Evolutionary conservation across 2,329 filamentous ascomycete genomes (phyloP), one percentile per base, ranked within the genome.

Genomic region (Lecanicillium sp.): DNA sequence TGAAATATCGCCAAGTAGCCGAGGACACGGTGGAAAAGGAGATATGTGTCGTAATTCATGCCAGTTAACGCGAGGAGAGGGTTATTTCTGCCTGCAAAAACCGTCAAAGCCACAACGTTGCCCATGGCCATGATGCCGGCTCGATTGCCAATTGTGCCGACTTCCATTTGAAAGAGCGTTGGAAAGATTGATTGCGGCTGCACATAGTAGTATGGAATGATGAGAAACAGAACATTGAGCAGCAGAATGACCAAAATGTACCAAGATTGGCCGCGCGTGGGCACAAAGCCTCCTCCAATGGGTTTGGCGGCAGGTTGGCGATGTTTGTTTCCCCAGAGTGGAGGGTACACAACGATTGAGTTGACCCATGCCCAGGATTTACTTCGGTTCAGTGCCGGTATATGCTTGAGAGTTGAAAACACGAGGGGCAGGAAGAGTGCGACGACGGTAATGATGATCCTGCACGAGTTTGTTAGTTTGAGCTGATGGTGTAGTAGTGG

Each of bases 1-100:
- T 89, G 85, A 67, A 85, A 87, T 45, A 90, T 83, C 53, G 84
- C 84, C 29, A 79, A 80, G 68, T 78, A 90, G 1, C 52, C 58
- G 11, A 62, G 46, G 54, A 59, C 61, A 20, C 61, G 54, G 41
- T 64, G 61, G 1, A 63, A 48, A 2, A 63, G 46, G 1, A 64
- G 47, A 29, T 53, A 63, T 0, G 61, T 63, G 14, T 51, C 44
- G 42, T 60, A 48, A 34, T 53, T 56, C 60, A 60, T 63, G 44
- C 56, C 51, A 2, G 60, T 62, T 12, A 64, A 2, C 35, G 51
- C 53, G 3, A 63, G 47, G 1, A 64, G 51, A 1, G 57, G 11
- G 35, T 60, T 64, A 42, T 64, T 64, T 12, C 60, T 48, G 2
- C 52, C 48, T 2, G 59, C 46, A 35, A 60, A 63, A 1, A 64